Base-by-base conservation (phyloP, 371 early-diverging fungal species). In the Zychaea mexicana region DNA sequence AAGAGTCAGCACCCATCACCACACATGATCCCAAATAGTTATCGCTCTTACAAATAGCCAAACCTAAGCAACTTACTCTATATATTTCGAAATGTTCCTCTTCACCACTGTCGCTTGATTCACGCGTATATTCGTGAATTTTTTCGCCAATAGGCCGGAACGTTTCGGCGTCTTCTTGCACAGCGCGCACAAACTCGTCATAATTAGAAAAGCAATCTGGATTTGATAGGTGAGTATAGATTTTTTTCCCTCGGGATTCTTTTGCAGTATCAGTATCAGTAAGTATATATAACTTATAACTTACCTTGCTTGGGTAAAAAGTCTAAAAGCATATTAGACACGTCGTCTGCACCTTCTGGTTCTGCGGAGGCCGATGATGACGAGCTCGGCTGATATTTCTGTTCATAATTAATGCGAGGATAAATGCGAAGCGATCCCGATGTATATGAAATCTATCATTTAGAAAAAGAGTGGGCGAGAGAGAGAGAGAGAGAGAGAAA, bases 351-450 rank as follows among this genome's bases (percentile, higher is more conserved):
- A 65, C 30, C 9, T 58, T 57, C 53, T 6, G 19, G 30, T 22
- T 28, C 17, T 3, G 46, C 57, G 19, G 10, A 13, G 13, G 56
- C 26, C 2, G 66, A 57, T 17, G 67, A 61, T 15, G 71, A 69
- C 3, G 52, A 36, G 10, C 39, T 52, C 32, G 49, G 53, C 38
- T 28, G 52, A 61, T 75, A 81, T 65, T 84, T 81, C 38, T 77
- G 72, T 52, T 78, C 62, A 71, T 89, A 92, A 3, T 68, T 57
- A 31, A 92, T 70, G n/a, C 84, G 73, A 26, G 95, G 72, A 69
- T 85, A 89, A 2, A 91, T 81, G 1, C 81, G 78, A 36, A 96
- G 78, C 2, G 94, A 93, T 26, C 95, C 94, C 1, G 92, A 85
- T 0, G 94, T 79, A 67, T 86, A 94, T 58, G 84, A 81, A 24